Evolutionary conservation across 164 flowering plant species (phyloP).

Genomic region (Sedum album): DNA sequence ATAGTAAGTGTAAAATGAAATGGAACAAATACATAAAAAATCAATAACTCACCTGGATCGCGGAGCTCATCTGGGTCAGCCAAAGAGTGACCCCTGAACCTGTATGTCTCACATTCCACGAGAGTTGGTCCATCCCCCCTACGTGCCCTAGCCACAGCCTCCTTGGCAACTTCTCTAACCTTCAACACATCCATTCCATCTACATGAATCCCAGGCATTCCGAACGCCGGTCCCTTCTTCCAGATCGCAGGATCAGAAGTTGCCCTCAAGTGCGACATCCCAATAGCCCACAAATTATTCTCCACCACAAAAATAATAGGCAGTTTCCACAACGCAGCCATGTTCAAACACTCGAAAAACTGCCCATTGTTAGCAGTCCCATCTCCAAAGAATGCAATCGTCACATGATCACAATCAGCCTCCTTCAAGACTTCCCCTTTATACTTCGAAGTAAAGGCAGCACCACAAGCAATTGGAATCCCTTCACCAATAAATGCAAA

Average conservation of each 20-base stretch:
- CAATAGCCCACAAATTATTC: conserved; percentile 98
- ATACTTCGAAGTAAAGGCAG: conserved; percentile 76
- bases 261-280: conserved; percentile 90
- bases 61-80: too few relatives aligned
- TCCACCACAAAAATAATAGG: conserved; percentile 94
- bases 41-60: too few relatives aligned
- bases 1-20: too few relatives aligned
- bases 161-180: not conserved
- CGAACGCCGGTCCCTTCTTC: conserved; percentile 52
- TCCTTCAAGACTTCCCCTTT: conserved; percentile 68
- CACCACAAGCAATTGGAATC: conserved; percentile 89
- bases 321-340: conserved; percentile 93
- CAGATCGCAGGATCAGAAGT: conserved; percentile 93
- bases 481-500: conserved; percentile 97
- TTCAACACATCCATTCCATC: conserved; percentile 1
- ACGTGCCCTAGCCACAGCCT: conserved; percentile 81
- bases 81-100: not conserved
- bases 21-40: too few relatives aligned
- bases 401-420: conserved; percentile 62
- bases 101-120: not conserved
- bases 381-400: conserved; percentile 85
- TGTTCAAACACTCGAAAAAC: conserved; percentile 92
- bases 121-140: conserved; percentile 46
- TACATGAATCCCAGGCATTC: conserved; percentile 3
- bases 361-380: conserved; percentile 93